These are phyloP conservation scores for Kodamaea ohmeri DNA, from an alignment of 1,139 yeast species.

Conservation along the genomic window DNA sequence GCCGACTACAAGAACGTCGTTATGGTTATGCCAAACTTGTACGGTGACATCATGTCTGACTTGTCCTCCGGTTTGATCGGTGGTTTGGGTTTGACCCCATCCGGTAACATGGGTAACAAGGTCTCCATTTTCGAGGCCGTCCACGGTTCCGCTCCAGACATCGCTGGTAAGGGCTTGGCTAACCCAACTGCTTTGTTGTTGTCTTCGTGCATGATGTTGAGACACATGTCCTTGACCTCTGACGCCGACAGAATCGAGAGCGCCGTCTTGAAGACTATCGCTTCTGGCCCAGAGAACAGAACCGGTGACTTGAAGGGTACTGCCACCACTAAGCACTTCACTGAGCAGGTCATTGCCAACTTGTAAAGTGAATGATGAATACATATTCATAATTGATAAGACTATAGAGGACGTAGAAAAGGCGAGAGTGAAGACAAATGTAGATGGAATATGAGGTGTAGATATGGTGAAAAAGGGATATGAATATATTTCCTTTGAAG, in stretches of 20 bases:
- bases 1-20: slow-evolving; percentile 74
- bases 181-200: slow-evolving; percentile 96
- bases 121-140: slow-evolving; percentile 98
- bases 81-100: slow-evolving; percentile 97
- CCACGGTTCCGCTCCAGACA: slow-evolving; percentile 98
- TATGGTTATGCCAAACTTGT: slow-evolving; percentile 98
- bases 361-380: slow-evolving; percentile 29
- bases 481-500: too few relatives aligned
- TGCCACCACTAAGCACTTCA: slow-evolving; percentile 84
- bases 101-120: slow-evolving; percentile 98
- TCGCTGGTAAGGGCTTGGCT: slow-evolving; percentile 96
- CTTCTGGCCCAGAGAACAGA: slow-evolving; percentile 89
- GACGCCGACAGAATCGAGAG: slow-evolving; percentile 81
- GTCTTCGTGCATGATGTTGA: slow-evolving; percentile 97
- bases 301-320: slow-evolving; percentile 95
- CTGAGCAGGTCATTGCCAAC: slow-evolving; percentile 59
- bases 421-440: not conserved
- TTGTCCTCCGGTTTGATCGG: slow-evolving; percentile 96
- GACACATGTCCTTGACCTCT: slow-evolving; percentile 87
- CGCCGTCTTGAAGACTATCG: slow-evolving; percentile 90
- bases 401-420: not conserved
- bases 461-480: too few relatives aligned
- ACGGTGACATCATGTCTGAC: slow-evolving; percentile 98
- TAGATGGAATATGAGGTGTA: too few relatives aligned
- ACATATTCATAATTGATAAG: not conserved